A percentile compares a stretch with the other conserved stretches of the same genome.
Evolutionary conservation across 2,329 filamentous ascomycete genomes (phyloP).

Genomic region (Colletotrichum sp.): DNA sequence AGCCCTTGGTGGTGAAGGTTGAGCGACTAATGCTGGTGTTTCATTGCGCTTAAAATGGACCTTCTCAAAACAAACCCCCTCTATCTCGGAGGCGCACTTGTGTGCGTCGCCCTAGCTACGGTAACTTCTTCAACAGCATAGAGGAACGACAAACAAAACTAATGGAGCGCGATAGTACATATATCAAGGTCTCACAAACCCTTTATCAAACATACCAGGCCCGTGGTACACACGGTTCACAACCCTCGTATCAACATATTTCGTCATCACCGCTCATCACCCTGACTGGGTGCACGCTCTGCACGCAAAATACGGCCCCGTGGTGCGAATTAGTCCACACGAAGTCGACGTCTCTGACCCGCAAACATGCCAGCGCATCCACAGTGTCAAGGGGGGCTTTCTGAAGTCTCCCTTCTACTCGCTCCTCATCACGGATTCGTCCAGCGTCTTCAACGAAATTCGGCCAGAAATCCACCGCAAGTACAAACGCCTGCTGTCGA

Average conservation of each 20-base stretch:
- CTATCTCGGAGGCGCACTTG: neutral
- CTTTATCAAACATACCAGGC: neutral
- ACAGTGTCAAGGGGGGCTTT: neutral
- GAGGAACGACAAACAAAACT: rapidly evolving
- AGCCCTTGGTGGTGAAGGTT: neutral
- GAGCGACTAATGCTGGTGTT: neutral
- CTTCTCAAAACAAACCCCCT: neutral
- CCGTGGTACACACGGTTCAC: slow-evolving; percentile 14
- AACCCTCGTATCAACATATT: neutral
- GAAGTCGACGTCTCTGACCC: slow-evolving; percentile 24
- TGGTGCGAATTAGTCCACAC: slow-evolving; percentile 1
- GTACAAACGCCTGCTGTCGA: slow-evolving; percentile 44
- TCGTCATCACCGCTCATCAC: neutral
- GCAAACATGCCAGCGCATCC: slow-evolving; percentile 33
- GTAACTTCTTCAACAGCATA: neutral
- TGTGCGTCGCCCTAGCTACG: neutral
- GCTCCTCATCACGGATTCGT: slow-evolving; percentile 13
- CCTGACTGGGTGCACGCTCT: slow-evolving; percentile 5
- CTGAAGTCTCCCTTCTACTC: slow-evolving; percentile 11
- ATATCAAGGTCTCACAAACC: slow-evolving; percentile 2
- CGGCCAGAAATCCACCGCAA: slow-evolving; percentile 30
- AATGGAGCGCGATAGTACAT: neutral
- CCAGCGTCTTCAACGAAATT: slow-evolving; percentile 7
- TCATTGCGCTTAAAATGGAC: neutral
- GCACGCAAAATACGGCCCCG: slow-evolving; percentile 13